Base-by-base conservation (phyloP, 2,329 filamentous ascomycete species). In the Claviceps digitariae region DNA sequence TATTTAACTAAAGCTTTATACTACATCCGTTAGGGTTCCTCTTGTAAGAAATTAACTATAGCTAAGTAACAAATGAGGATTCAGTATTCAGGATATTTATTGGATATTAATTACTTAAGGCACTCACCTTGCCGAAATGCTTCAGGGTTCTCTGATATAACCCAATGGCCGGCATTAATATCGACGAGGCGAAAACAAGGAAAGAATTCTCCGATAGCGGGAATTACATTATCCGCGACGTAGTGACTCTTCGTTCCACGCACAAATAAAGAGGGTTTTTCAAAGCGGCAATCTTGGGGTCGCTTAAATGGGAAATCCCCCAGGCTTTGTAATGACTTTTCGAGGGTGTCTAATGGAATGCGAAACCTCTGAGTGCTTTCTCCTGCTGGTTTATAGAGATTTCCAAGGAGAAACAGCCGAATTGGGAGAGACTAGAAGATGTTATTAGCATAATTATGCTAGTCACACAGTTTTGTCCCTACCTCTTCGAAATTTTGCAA, bases 401-500 rank as follows among this genome's bases (percentile, higher is more conserved):
- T 98, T 12, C 87, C 88, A 1, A 98, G 79, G 17, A 98, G 78
- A 67, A 97, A 98, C 64, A 96, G 90, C 2, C 93, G 84, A 59
- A 98, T 84, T 0, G 83, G 73, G 4, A 94, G 68, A 15, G 84
- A 81, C 74, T 64, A 23, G 36, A 8, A 17, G 2, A 15, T 13
- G 34, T 48, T 25, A 51, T 41, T n/a, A 23, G 29, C 21, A 3
- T 34, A 15, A 15, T 34, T n/a, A 43, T 44, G 8, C 31, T 12
- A 27, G 15, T 7, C 8, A 2, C 29, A 46, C 2, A 17, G 12
- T 17, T 27, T 36, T 9, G 27, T 31, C 8, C 66, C 55, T 63
- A 83, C 83, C 63, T 79, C 68, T 66, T 94, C 91, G 64, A 86
- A 91, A 1, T 82, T 74, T 52, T 80, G 69, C 23, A 97, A 72